These are phyloP conservation scores for Pythium vanterpoolii DNA, from an alignment of 352 stramenopile species.

Conservation along the genomic window DNA sequence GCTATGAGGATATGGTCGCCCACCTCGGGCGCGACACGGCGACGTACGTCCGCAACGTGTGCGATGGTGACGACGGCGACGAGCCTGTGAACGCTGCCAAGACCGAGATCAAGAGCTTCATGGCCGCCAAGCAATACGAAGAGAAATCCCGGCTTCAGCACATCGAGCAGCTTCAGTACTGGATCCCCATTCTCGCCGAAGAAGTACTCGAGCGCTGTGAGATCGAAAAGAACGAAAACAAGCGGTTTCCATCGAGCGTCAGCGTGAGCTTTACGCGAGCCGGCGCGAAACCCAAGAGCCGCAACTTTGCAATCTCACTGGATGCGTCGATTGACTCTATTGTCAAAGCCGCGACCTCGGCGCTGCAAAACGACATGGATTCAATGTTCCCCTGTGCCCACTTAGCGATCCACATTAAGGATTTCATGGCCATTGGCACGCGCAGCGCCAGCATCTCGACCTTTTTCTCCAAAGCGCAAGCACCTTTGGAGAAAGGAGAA, in stretches of 20 bases:
- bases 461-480: constrained; percentile 52
- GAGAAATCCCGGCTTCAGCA: constrained; percentile 47
- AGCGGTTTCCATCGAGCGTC: constrained; percentile 65
- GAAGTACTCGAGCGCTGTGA: constrained; percentile 79
- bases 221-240: constrained; percentile 75
- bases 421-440: constrained; percentile 56
- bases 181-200: constrained; percentile 64
- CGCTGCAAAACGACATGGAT: constrained; percentile 48
- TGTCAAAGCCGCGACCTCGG: constrained; percentile 41
- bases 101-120: constrained; percentile 58
- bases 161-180: constrained; percentile 68
- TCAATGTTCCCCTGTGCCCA: constrained; percentile 54
- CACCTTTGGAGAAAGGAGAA: not conserved
- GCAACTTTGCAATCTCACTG: constrained; percentile 49
- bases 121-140: constrained; percentile 80
- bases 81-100: constrained; percentile 76
- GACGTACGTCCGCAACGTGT: constrained; percentile 49
- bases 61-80: constrained; percentile 57
- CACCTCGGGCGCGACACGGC: constrained; percentile 65
- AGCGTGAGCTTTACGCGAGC: constrained; percentile 48
- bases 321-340: constrained; percentile 60
- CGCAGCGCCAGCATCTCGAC: constrained; percentile 55
- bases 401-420: constrained; percentile 62
- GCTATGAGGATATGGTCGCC: constrained; percentile 44
- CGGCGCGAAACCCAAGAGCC: constrained; percentile 47